Evolutionary conservation across 768 basidiomycete species (phyloP).

Genomic region (Kwoniella dejecticola): DNA sequence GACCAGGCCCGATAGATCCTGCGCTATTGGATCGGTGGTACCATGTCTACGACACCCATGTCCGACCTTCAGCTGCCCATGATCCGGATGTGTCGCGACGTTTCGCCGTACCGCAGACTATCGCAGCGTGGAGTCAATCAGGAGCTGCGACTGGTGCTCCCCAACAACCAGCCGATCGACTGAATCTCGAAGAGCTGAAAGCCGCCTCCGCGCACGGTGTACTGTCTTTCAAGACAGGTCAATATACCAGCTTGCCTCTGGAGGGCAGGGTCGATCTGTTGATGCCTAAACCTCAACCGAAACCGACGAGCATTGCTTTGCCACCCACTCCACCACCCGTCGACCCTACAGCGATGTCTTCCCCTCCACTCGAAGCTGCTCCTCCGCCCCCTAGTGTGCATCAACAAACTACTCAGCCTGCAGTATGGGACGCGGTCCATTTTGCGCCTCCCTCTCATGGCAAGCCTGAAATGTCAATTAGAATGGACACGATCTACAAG

Average conservation of each 20-base stretch:
- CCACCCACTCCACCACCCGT: slow-evolving; percentile 27
- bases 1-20: slow-evolving; percentile 36
- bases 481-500: slow-evolving; percentile 74
- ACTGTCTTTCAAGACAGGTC: slow-evolving; percentile 70
- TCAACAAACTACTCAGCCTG: slow-evolving; percentile 57
- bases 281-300: slow-evolving; percentile 59
- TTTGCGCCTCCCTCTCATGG: slow-evolving; percentile 73
- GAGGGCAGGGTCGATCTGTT: slow-evolving; percentile 88
- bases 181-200: slow-evolving; percentile 69
- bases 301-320: slow-evolving; percentile 19
- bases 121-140: slow-evolving; percentile 72
- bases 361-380: slow-evolving; percentile 48
- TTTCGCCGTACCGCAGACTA: slow-evolving; percentile 69
- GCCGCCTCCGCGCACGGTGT: slow-evolving; percentile 31
- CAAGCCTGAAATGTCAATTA: slow-evolving; percentile 63
- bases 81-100: slow-evolving; percentile 37
- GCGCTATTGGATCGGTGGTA: slow-evolving; percentile 89
- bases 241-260: slow-evolving; percentile 78
- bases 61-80: slow-evolving; percentile 63
- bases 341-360: slow-evolving; percentile 58
- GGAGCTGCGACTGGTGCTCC: slow-evolving; percentile 27
- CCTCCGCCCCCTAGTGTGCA: slow-evolving; percentile 45
- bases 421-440: slow-evolving; percentile 79
- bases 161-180: slow-evolving; percentile 50
- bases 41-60: slow-evolving; percentile 82